Conservation (phyloP, 495 filamentous ascomycete genomes). For the Cercophora newfieldiana region DNA sequence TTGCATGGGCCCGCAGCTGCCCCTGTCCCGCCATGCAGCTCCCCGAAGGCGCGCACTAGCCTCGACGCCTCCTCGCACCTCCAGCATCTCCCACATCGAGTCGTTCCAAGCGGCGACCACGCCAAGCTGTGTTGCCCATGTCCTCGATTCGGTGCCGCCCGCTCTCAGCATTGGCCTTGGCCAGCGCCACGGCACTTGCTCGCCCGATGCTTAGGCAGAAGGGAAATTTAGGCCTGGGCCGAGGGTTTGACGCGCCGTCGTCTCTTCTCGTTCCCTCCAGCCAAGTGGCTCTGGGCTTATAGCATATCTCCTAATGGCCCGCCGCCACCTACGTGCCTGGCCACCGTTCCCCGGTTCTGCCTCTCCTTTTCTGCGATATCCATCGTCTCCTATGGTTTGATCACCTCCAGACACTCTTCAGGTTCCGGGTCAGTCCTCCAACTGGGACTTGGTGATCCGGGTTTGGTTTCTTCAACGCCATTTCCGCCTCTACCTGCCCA, state of each 20-base stretch:
- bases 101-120: not conserved
- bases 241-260: not conserved
- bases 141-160: not conserved
- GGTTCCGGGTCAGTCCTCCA: constrained; percentile 2
- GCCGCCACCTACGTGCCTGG: not conserved
- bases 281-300: constrained; percentile 7
- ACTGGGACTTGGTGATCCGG: not conserved
- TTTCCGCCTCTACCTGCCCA: not conserved
- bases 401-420: not conserved
- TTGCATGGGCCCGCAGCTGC: constrained; percentile 10
- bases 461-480: constrained; percentile 7
- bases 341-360: not conserved
- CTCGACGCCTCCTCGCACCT: constrained; percentile 12
- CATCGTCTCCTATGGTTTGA: constrained; percentile 12
- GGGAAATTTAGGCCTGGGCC: not conserved
- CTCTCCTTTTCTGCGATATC: constrained; percentile 5
- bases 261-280: not conserved
- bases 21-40: not conserved
- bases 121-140: not conserved
- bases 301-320: constrained; percentile 5
- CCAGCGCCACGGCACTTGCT: not conserved
- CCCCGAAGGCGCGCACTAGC: not conserved
- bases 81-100: constrained; percentile 7
- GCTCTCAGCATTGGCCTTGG: not conserved
- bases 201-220: not conserved